Percentiles rank a stretch among this genome's conserved stretches.
Conservation (phyloP, 257 asterid genomes). For the Plectranthus barbatus region DNA sequence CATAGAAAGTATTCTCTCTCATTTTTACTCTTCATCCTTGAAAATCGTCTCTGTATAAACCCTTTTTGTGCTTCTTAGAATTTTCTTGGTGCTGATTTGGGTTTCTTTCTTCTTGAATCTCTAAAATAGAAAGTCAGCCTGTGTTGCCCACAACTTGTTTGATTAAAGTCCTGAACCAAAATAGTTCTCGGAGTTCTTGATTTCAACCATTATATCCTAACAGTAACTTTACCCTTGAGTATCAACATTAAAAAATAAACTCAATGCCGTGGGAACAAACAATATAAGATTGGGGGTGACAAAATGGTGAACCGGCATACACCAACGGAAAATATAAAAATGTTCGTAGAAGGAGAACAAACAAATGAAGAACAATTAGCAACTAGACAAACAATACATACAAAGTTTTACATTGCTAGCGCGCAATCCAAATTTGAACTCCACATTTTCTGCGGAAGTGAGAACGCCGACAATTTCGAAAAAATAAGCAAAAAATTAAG, state of each 20-base stretch:
- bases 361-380: background rate
- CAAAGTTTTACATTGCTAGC: background rate
- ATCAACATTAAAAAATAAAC: background rate
- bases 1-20: too few species aligned
- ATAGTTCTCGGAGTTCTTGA: too few species aligned
- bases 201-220: too few species aligned
- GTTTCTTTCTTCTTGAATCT: too few species aligned
- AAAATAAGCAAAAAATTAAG: background rate
- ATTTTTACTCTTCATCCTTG: too few species aligned
- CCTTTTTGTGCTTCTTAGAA: too few species aligned
- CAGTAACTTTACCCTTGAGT: background rate
- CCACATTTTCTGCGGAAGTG: background rate
- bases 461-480: background rate
- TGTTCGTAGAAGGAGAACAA: background rate
- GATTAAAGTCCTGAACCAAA: too few species aligned
- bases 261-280: background rate
- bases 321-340: background rate
- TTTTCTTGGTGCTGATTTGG: too few species aligned
- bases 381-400: background rate
- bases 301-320: background rate
- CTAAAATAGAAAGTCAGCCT: too few species aligned
- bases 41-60: too few species aligned
- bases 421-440: conserved; percentile 8
- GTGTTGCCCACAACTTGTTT: too few species aligned
- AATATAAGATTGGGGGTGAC: background rate